Base-by-base conservation (phyloP, 2,329 filamentous ascomycete genomes). In the Aspergillus fumigatiaffinis region DNA sequence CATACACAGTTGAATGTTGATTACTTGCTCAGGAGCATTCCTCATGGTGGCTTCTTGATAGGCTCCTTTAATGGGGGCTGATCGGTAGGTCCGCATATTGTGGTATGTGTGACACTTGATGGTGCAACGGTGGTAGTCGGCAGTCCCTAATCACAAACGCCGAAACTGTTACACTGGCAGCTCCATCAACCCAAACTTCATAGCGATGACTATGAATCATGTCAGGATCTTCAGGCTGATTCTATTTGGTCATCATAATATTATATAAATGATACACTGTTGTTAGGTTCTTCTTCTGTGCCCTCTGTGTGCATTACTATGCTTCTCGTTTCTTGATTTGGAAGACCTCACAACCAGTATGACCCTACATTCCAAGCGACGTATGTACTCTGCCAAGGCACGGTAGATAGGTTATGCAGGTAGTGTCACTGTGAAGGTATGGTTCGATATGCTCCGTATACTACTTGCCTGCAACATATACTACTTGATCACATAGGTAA, bases 101-200 rank as follows among this genome's bases (percentile, higher is more conserved):
- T 62, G 61, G 61, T 62, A 63, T 64, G 59, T 50, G 66, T 67
- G 60, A 56, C 62, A 63, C 62, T 63, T 63, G 65, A 14, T 66
- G 66, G 63, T 68, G 66, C 63, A 68, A 68, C 66, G 65, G 66
- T 68, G 61, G 66, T 67, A 68, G 59, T 58, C 61, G 60, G 63
- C 60, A 47, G 20, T 47, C 44, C 26, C 44, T 14, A 47, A 47
- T 47, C 61, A 59, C 62, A 62, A 56, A 58, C 59, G 55, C 47
- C 56, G 62, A 63, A 59, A 67, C 56, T 50, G 66, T 68, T 68
- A 67, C 66, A 67, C 63, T 49, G 35, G 41, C 23, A 29, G 49
- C 54, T 48, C 25, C 50, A 58, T 41, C 25, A 35, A 52, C 25
- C 42, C 32, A 17, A 38, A 17, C 14, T 38, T 2, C 32, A 17